Conservation (phyloP, 495 filamentous ascomycete species). For the Talaromyces liani region DNA sequence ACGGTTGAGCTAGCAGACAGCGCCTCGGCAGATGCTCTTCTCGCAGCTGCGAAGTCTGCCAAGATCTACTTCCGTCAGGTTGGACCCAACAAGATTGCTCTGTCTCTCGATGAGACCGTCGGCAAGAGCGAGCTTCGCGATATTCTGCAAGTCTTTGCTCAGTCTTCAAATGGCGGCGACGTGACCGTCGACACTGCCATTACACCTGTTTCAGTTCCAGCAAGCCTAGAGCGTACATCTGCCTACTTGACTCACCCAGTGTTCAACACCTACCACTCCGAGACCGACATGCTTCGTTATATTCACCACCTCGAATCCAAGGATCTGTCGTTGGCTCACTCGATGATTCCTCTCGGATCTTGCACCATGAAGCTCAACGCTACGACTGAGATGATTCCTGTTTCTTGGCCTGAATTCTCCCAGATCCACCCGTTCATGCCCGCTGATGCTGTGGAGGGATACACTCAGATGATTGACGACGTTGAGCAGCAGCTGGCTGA, state of each 20-base stretch:
- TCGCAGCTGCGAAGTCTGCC: conserved; percentile 40
- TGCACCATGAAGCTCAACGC: conserved; percentile 99
- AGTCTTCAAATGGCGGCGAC: conserved; percentile 24
- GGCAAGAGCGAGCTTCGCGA: conserved; percentile 52
- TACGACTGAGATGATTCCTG: conserved; percentile 86
- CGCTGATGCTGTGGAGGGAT: conserved; percentile 55
- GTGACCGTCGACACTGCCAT: conserved; percentile 39
- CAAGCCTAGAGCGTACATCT: conserved; percentile 61
- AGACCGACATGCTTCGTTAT: conserved; percentile 92
- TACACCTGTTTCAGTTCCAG: conserved; percentile 44
- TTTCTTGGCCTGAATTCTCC: conserved; percentile 80
- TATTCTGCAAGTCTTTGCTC: conserved; percentile 51
- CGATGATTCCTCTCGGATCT: conserved; percentile 98
- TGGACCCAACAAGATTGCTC: conserved; percentile 51
- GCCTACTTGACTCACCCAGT: conserved; percentile 83
- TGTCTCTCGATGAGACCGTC: conserved; percentile 70
- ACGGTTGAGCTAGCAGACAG: conserved; percentile 51
- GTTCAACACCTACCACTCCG: conserved; percentile 95
- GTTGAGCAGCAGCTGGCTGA: conserved; percentile 69
- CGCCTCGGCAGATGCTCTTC: conserved; percentile 42
- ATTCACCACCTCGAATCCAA: conserved; percentile 93
- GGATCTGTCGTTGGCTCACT: conserved; percentile 90
- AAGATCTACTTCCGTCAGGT: conserved; percentile 58
- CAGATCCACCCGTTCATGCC: conserved; percentile 82
- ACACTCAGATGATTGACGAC: conserved; percentile 59